Base-by-base conservation (phyloP, 2,329 filamentous ascomycete genomes). In the Pseudogymnoascus sp. region DNA sequence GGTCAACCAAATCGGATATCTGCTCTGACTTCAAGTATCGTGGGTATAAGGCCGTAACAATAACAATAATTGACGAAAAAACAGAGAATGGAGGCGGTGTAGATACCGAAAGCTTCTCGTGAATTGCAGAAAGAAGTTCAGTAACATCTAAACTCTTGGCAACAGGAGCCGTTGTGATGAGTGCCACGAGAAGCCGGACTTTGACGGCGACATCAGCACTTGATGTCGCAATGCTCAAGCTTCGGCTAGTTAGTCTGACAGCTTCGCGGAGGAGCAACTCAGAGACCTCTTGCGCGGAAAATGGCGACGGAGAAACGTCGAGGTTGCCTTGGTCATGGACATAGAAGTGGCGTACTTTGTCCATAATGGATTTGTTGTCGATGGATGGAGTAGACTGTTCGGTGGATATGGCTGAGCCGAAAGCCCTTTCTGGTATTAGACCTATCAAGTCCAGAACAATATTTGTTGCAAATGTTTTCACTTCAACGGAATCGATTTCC, bases 321-420 rank as follows among this genome's bases (percentile, higher is more conserved):
- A 89, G 76, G 67, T 85, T 90, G 45, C 86, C 87, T 72, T 90
- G 88, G 65, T 89, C 86, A 65, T 83, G 79, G 36, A 86, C 79
- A 72, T 92, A 92, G 70, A 91, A 92, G 8, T 77, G 76, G 68
- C 80, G 81, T 61, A 91, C 85, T 64, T 76, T 83, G 66, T 82
- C 82, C 54, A 89, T 73, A 10, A 89, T 75, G 39, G 86, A 82
- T n/a, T 74, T 67, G 60, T 78, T 80, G 2, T 77, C 70, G 36
- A 76, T 71, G n/a, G 71, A 71, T 39, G 62, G 60, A 70, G 67
- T 8, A 69, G 71, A 51, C 68, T 51, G 69, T 12, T 67, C 66
- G 29, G 69, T 70, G 14, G 70, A 68, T 42, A 70, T 67, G 16
- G 70, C 67, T 40, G 66, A 69, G 31, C 79, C 78, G 67, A 90